Percentiles rank a stretch among this genome's conserved stretches.
Conservation (phyloP, 441 rosid species). For the Arabidopsis lyrata region DNA sequence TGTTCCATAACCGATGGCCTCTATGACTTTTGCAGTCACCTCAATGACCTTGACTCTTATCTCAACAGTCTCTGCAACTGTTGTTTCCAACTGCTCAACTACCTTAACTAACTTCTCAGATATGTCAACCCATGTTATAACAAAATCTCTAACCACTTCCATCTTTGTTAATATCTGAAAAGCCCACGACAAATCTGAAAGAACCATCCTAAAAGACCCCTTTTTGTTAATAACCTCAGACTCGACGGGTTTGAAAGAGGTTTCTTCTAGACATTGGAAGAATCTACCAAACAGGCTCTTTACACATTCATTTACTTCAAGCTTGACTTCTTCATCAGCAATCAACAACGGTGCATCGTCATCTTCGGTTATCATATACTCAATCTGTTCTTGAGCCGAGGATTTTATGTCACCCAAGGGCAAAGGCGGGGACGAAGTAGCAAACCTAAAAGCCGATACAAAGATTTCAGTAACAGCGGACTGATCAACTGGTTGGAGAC, state of each 20-base stretch:
- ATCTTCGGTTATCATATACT: slow-evolving; percentile 93
- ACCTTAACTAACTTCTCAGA: slow-evolving; percentile 70
- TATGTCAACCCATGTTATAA: slow-evolving; percentile 73
- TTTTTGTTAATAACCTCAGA: slow-evolving; percentile 45
- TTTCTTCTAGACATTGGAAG: slow-evolving; percentile 56
- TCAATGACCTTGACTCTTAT: slow-evolving; percentile 67
- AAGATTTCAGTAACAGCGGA: slow-evolving; percentile 64
- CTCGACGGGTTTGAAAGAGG: slow-evolving; percentile 47
- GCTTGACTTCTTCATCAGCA: slow-evolving; percentile 65
- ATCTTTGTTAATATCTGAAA: slow-evolving; percentile 78
- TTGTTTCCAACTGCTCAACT: slow-evolving; percentile 47
- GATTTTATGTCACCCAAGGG: slow-evolving; percentile 64
- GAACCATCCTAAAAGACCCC: slow-evolving; percentile 52
- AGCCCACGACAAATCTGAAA: slow-evolving; percentile 79
- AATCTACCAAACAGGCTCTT: slow-evolving; percentile 59
- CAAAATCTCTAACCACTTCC: slow-evolving; percentile 80
- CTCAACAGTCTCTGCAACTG: slow-evolving; percentile 51
- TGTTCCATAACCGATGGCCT: slow-evolving; percentile 76
- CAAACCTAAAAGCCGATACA: slow-evolving; percentile 70
- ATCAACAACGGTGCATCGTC: slow-evolving; percentile 81
- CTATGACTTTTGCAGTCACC: slow-evolving; percentile 78
- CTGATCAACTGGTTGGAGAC: slow-evolving; percentile 76
- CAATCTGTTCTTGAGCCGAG: slow-evolving; percentile 87
- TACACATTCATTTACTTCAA: slow-evolving; percentile 70
- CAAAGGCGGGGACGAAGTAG: slow-evolving; percentile 71